Base-by-base conservation (phyloP, 139 green algal genomes). In the Chlorella ohadii region DNA sequence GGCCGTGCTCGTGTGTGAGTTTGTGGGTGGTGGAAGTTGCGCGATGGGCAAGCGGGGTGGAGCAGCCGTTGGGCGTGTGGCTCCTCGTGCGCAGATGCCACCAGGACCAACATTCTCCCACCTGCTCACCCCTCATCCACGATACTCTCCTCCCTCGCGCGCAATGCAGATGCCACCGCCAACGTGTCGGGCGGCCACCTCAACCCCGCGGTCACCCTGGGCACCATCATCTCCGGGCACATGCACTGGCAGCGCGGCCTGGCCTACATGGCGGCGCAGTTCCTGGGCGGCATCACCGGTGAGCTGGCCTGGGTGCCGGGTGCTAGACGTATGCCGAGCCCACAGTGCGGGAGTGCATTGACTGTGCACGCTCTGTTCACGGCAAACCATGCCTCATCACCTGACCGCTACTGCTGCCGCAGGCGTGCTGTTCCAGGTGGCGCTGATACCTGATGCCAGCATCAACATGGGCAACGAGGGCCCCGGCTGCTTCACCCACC, bases 221-320 rank as follows among this genome's bases (percentile, higher is more conserved):
- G 92, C 1, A 90, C 92, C n/a, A 95, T 94, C 41, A 92, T 94
- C 79, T 94, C 89, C 38, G 93, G 93, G 1, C 93, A 96, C 87
- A 91, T 92, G 78, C 91, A 88, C 73, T 95, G 91, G 93, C 87
- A 86, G 86, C 90, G 89, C 39, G 91, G 90, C 11, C 87, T 93
- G 36, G 78, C 93, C 57, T 96, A 96, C 84, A 91, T 93, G 81
- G 63, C 87, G 22, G 89, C 90, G 11, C 93, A 96, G 89, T 86
- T 95, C 25, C 85, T 96, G 27, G 93, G 93, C 28, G 90, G 87
- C 33, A 92, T 95, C 7, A 28, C 72, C 15, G 78, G 76, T 82
- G 27, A 34, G 75, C 36, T 17, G 31, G 25, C 39, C 27, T 47
- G 16, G 39, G 28, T 39, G 28, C 13, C 16, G 22, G 15, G 64